A percentile compares a stretch with the other conserved stretches of the same genome.
Evolutionary conservation across 2,329 filamentous ascomycete species (phyloP).

Genomic region (Fusarium mexicanum): DNA sequence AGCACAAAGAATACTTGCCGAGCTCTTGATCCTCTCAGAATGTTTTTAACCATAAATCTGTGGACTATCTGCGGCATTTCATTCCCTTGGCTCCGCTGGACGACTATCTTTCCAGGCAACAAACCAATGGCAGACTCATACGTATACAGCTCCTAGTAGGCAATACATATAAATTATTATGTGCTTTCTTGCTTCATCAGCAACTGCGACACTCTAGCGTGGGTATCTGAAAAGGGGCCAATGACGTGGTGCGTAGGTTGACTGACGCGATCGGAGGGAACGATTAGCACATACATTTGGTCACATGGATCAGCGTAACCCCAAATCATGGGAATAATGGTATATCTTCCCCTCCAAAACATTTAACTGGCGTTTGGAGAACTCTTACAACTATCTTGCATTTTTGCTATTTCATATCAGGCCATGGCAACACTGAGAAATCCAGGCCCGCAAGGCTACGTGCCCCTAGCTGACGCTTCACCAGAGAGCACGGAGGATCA

Average conservation of each 20-base stretch:
- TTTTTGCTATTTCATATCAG: not conserved
- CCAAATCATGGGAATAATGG: not conserved
- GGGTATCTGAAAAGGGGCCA: not conserved
- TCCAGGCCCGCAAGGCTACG: not conserved
- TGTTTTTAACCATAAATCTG: fast-evolving
- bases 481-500: not conserved
- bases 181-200: not conserved
- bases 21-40: not conserved
- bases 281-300: not conserved
- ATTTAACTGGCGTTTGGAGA: not conserved
- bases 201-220: not conserved
- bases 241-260: not conserved
- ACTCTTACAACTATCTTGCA: not conserved
- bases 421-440: not conserved
- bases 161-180: not conserved
- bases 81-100: too few relatives aligned
- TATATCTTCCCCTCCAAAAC: not conserved
- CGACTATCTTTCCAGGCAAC: not conserved
- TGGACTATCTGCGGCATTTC: not conserved
- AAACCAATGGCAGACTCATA: not conserved
- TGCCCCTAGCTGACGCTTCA: not conserved
- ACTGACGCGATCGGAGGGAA: conserved; percentile 4
- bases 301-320: not conserved
- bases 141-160: not conserved
- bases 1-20: not conserved